Percentiles rank a stretch among this genome's conserved stretches.
Evolutionary conservation across 2,329 filamentous ascomycete genomes (phyloP).

Genomic region (Colletotrichum zoysiae): DNA sequence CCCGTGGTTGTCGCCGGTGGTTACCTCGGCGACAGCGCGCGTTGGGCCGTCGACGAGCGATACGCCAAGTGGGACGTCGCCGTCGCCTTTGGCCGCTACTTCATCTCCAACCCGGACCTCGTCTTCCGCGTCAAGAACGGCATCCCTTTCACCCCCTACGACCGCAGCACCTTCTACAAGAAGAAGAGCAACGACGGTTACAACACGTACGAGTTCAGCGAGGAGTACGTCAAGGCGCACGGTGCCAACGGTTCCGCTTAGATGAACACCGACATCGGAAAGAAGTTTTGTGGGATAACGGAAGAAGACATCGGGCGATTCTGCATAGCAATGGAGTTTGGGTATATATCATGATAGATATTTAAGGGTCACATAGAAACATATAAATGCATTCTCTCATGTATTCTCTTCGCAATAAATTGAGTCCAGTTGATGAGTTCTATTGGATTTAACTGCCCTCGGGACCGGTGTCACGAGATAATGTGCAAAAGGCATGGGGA

Average conservation of each 20-base stretch:
- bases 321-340: constrained; percentile 33
- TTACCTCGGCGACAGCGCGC: constrained; percentile 45
- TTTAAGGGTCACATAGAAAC: background rate
- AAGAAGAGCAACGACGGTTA: constrained; percentile 46
- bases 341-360: constrained; percentile 15
- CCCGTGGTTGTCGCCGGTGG: constrained; percentile 50
- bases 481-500: too few relatives aligned
- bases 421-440: too few relatives aligned
- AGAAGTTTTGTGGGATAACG: constrained; percentile 3
- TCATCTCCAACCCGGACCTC: constrained; percentile 57
- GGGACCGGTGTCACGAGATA: too few relatives aligned
- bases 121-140: constrained; percentile 55
- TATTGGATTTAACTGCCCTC: too few relatives aligned
- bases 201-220: constrained; percentile 49
- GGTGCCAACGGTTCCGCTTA: constrained; percentile 25
- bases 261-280: background rate
- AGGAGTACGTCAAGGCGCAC: constrained; percentile 40
- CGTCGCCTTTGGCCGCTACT: constrained; percentile 55
- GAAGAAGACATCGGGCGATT: background rate
- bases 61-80: constrained; percentile 44
- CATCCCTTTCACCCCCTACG: constrained; percentile 53
- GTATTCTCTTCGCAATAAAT: too few relatives aligned
- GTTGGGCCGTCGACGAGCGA: constrained; percentile 46
- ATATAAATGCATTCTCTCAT: background rate
- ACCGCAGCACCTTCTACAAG: constrained; percentile 56